These are phyloP conservation scores for Musa troglodytarum DNA, from an alignment of 176 grass and related monocot species.

Conservation along the genomic window DNA sequence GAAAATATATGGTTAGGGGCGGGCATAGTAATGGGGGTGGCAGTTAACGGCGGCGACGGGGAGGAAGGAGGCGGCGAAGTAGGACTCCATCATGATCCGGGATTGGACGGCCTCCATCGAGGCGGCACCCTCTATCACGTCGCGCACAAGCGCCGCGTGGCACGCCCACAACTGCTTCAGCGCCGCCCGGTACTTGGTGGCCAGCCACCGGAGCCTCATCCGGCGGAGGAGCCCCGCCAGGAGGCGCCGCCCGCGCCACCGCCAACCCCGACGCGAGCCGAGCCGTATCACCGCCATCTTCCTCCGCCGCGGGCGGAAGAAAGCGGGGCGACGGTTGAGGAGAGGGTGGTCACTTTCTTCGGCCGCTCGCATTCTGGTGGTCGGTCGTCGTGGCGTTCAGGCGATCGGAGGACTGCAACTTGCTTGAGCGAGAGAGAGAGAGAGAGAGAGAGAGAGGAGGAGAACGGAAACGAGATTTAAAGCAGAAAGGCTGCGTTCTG, in stretches of 20 bases:
- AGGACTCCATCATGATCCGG: not conserved
- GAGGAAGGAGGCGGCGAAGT: slow-evolving; percentile 7
- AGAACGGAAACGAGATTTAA: not conserved
- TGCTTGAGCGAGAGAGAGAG: not conserved
- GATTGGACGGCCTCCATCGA: slow-evolving; percentile 1
- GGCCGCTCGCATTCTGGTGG: not conserved
- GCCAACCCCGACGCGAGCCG: not conserved
- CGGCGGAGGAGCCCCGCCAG: not conserved
- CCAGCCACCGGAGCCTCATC: slow-evolving; percentile 14
- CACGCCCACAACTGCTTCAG: not conserved
- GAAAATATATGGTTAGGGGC: no score
- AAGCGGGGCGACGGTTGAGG: not conserved
- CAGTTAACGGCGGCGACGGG: not conserved
- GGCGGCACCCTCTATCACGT: slow-evolving; percentile 3
- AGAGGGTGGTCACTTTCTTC: not conserved
- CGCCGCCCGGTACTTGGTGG: not conserved
- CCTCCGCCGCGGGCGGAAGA: slow-evolving; percentile 6
- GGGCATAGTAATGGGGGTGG: not conserved
- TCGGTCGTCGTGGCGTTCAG: not conserved
- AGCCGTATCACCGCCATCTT: slow-evolving; percentile 20
- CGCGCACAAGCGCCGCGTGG: not conserved
- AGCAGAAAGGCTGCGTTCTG: not conserved
- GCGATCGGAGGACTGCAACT: no score
- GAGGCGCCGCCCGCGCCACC: not conserved
- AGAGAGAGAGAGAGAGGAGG: not conserved